These are phyloP conservation scores for Tripterygium wilfordii DNA, from an alignment of 177 flowering plant genomes.

Conservation along the genomic window DNA sequence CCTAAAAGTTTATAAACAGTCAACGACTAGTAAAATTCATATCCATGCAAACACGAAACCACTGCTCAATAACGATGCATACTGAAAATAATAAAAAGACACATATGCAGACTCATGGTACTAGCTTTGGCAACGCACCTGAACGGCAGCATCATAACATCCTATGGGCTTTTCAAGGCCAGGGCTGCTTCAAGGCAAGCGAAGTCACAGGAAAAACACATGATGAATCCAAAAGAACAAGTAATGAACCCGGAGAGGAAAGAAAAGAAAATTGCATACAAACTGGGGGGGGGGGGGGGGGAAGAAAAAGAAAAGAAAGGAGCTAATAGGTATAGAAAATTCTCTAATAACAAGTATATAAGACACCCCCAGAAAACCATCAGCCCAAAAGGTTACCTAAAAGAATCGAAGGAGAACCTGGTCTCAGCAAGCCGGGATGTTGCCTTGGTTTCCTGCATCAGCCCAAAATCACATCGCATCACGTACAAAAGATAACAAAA, in stretches of 20 bases:
- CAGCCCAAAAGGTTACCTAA: no score
- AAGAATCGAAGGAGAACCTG: slow-evolving; percentile 36
- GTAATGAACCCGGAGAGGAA: background rate
- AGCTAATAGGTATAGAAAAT: no score
- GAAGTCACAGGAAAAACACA: background rate
- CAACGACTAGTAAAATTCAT: no score
- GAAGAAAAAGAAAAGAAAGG: background rate
- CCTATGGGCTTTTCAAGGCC: slow-evolving; percentile 61
- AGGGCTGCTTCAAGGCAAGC: slow-evolving; percentile 22
- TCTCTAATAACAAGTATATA: no score
- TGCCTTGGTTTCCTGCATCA: slow-evolving; percentile 43
- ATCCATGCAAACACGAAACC: no score
- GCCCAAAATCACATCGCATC: background rate
- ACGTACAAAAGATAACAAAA: no score
- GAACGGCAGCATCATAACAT: slow-evolving; percentile 64
- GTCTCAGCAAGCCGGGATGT: slow-evolving; percentile 34
- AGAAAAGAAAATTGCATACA: background rate
- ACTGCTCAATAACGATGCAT: no score
- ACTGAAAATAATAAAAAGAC: background rate
- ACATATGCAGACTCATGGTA: background rate
- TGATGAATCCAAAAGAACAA: background rate
- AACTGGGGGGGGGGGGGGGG: no score
- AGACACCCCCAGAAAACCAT: no score
- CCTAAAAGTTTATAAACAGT: no score
- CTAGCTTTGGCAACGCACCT: no score